Evolutionary conservation across 2,329 filamentous ascomycete genomes (phyloP).

Genomic region (Dactylellina leptospora): DNA sequence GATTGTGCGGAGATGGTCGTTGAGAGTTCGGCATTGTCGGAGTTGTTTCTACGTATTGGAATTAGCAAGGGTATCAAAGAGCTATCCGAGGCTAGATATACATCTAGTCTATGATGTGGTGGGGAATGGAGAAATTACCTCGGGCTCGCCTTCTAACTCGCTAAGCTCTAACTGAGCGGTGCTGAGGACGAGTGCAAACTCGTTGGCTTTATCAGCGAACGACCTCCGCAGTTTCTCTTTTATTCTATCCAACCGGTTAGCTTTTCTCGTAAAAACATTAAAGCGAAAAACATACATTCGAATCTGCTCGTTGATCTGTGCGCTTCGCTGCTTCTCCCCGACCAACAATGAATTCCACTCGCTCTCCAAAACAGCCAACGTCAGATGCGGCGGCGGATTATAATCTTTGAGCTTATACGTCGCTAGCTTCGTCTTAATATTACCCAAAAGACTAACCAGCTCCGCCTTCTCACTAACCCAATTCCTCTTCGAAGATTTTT

Average conservation of each 20-base stretch:
- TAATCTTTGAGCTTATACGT: conserved; percentile 93
- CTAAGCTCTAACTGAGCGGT: conserved; percentile 95
- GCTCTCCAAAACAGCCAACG: conserved; percentile 79
- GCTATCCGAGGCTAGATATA: background rate
- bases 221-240: conserved; percentile 91
- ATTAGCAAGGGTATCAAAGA: background rate
- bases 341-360: conserved; percentile 83
- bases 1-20: conserved; percentile 85
- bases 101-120: no score
- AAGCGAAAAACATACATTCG: conserved; percentile 70
- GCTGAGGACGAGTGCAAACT: conserved; percentile 93
- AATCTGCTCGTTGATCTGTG: conserved; percentile 97
- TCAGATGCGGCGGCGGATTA: conserved; percentile 83
- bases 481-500: conserved; percentile 85
- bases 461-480: conserved; percentile 99
- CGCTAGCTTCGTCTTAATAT: conserved; percentile 98
- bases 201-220: conserved; percentile 97
- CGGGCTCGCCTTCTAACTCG: conserved; percentile 94
- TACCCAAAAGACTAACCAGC: conserved; percentile 84
- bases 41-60: conserved; percentile 70
- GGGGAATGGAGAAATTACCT: conserved; percentile 64
- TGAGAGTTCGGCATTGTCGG: conserved; percentile 83
- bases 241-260: conserved; percentile 68
- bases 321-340: conserved; percentile 85
- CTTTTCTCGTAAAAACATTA: background rate